Base-by-base conservation (phyloP, 345 rosid species). In the Aurinia saxatilis region DNA sequence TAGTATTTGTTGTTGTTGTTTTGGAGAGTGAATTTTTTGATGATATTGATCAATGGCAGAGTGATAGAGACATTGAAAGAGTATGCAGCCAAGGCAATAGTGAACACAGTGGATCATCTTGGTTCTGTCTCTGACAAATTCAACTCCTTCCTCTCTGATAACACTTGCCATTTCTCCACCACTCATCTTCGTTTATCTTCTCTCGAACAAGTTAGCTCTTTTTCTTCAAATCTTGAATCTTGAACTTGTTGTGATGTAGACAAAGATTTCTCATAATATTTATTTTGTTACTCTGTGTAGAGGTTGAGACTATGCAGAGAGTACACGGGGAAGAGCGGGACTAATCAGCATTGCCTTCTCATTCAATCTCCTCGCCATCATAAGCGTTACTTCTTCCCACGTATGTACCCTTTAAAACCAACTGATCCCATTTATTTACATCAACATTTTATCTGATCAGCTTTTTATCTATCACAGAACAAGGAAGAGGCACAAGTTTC, bases 51-150 rank as follows among this genome's bases (percentile, higher is more conserved):
- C 16, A 65, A 14, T 34, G 10, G 49, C 66, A 93, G 95, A 58
- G 85, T 82, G 73, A 71, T 80, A 74, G 83, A 82, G 38, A 81
- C 75, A 7, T 55, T 84, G 69, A 93, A 82, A 64, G 97, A 85
- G 48, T 84, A 90, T 73, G 82, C 81, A 15, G 73, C 77, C 35
- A 85, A 85, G 68, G 95, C 97, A 55, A 66, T 89, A 70, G 72
- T 89, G 62, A 89, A 75, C 52, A 86, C 91, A 4, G 79, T 89
- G 8, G 98, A 92, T 60, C 98, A 92, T 66, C 74, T 92, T 76
- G 98, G 98, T 60, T 85, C 90, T 27, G 90, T 85, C 16, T 84
- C 95, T 3, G 79, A 42, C 79, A 85, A 89, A 77, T 73, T 89
- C 31, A 79, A 77, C 72, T 13, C 66, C 7, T 66, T 78, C 40